A percentile compares a stretch with the other conserved stretches of the same genome.
Conservation (phyloP, 2,329 filamentous ascomycete genomes). For the Claviceps capensis region DNA sequence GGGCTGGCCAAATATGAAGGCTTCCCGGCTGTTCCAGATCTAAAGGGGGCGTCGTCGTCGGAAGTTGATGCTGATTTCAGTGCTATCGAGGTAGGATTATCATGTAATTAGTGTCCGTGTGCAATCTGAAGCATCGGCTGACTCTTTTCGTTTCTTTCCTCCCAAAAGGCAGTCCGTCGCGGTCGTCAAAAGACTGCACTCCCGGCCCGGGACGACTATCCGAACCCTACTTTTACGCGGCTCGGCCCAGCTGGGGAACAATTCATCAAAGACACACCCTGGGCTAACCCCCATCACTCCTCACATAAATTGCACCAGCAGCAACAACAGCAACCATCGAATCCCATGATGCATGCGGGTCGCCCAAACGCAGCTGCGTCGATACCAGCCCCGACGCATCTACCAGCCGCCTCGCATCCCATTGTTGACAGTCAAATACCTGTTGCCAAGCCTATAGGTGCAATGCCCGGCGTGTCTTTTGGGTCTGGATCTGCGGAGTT, state of each 20-base stretch:
- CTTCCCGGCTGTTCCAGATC: constrained; percentile 85
- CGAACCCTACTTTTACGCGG: constrained; percentile 32
- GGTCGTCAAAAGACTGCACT: constrained; percentile 24
- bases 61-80: constrained; percentile 81
- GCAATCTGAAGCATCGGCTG: constrained; percentile 5
- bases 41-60: constrained; percentile 54
- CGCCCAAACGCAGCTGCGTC: constrained; percentile 1
- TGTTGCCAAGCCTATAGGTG: constrained; percentile 15
- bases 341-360: constrained; percentile 4
- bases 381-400: constrained; percentile 1
- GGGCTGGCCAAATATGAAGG: constrained; percentile 91
- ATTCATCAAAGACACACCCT: constrained; percentile 78
- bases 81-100: constrained; percentile 59
- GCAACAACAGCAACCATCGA: constrained; percentile 19
- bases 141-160: constrained; percentile 5
- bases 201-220: constrained; percentile 32
- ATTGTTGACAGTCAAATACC: constrained; percentile 11
- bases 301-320: constrained; percentile 36
- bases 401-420: constrained; percentile 12
- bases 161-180: constrained; percentile 19
- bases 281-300: constrained; percentile 84
- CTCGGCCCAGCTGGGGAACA: constrained; percentile 64
- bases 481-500: constrained; percentile 29
- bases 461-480: constrained; percentile 13
- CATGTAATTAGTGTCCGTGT: neutral